Conservation (phyloP, 2,329 filamentous ascomycete species). For the Fusarium subtropicale region DNA sequence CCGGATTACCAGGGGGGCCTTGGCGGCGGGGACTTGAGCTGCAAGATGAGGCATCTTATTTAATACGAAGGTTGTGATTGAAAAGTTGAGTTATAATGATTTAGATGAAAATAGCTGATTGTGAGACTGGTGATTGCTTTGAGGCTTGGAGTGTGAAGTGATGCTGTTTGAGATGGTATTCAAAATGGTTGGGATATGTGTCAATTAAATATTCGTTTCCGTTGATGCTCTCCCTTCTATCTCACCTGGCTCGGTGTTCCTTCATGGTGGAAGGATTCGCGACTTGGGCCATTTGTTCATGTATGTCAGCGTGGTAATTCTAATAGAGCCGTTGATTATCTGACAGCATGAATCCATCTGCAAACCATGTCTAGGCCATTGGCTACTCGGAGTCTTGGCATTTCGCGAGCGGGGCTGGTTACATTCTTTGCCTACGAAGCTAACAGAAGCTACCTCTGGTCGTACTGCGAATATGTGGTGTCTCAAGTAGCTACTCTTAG, state of each 20-base stretch:
- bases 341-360: background rate
- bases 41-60: constrained; percentile 30
- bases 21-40: constrained; percentile 28
- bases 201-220: background rate
- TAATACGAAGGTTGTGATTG: rapidly evolving
- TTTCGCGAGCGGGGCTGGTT: background rate
- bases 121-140: rapidly evolving
- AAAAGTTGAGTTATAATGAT: rapidly evolving
- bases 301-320: background rate
- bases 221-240: background rate
- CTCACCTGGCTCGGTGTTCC: rapidly evolving
- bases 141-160: background rate
- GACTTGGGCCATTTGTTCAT: background rate
- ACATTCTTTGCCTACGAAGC: rapidly evolving
- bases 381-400: constrained; percentile 27
- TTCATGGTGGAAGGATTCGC: background rate
- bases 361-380: background rate
- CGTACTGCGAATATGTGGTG: rapidly evolving
- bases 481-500: background rate
- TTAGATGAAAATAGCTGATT: rapidly evolving
- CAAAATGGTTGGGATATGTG: rapidly evolving
- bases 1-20: constrained; percentile 22
- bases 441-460: rapidly evolving
- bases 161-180: background rate
- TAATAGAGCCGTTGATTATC: constrained; percentile 5